Conservation (phyloP, 2,329 filamentous ascomycete species). For the Xylaria sp. region DNA sequence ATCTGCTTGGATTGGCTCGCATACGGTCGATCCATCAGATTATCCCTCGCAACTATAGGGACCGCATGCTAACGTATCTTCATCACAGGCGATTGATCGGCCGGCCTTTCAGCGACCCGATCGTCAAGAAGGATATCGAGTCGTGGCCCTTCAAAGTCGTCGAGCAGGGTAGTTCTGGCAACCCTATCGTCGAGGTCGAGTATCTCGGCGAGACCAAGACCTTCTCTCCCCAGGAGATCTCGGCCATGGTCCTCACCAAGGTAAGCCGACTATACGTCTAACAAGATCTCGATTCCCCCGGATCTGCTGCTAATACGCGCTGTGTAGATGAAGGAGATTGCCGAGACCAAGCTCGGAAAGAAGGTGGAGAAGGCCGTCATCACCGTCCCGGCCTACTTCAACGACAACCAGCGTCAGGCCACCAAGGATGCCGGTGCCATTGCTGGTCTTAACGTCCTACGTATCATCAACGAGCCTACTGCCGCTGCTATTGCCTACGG, state of each 20-base stretch:
- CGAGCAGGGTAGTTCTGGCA: constrained; percentile 73
- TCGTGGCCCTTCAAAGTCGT: constrained; percentile 99
- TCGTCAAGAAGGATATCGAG: constrained; percentile 98
- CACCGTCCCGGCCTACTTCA: constrained; percentile 99
- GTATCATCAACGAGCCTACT: constrained; percentile 99
- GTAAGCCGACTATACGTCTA: constrained; percentile 57
- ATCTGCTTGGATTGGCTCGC: neutral
- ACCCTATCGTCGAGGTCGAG: constrained; percentile 91
- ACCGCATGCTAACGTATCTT: constrained; percentile 10
- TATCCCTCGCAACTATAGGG: neutral
- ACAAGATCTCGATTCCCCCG: neutral
- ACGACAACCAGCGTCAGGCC: constrained; percentile 99
- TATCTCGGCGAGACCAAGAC: constrained; percentile 94
- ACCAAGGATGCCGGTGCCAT: constrained; percentile 99
- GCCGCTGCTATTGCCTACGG: constrained; percentile 98
- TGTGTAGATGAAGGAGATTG: constrained; percentile 95
- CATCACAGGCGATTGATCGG: constrained; percentile 87
- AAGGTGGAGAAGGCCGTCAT: constrained; percentile 99
- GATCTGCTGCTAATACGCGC: constrained; percentile 28
- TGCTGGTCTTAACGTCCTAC: constrained; percentile 94
- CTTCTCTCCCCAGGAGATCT: constrained; percentile 98
- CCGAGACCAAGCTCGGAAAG: constrained; percentile 97
- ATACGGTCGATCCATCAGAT: neutral
- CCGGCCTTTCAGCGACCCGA: constrained; percentile 91
- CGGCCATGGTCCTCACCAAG: constrained; percentile 98